Evolutionary conservation across 1,139 yeast genomes (phyloP).

Genomic region (Yamadazyma oceani): DNA sequence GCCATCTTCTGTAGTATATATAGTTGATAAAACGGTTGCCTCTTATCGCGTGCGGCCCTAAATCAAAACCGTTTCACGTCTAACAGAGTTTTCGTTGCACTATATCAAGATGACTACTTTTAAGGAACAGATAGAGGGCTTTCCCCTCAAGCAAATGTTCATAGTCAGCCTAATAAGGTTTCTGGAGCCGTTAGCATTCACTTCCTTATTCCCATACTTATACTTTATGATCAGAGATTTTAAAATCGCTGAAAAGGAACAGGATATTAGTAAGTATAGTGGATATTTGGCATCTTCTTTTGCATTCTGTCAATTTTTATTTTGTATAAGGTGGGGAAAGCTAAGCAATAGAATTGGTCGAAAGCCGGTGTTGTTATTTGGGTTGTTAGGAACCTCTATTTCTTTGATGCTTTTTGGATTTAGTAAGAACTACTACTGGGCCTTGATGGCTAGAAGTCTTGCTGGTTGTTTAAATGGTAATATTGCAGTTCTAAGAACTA

Average conservation of each 20-base stretch:
- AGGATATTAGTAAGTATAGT: constrained; percentile 54
- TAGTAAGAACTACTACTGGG: constrained; percentile 47
- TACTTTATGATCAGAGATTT: constrained; percentile 63
- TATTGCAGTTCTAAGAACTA: constrained; percentile 57
- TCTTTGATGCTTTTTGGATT: constrained; percentile 54
- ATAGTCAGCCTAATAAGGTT: constrained; percentile 48
- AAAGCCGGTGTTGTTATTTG: constrained; percentile 50
- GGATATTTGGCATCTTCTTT: constrained; percentile 58
- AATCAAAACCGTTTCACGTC: neutral
- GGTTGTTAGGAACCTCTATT: constrained; percentile 49
- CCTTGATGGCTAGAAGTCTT: constrained; percentile 49
- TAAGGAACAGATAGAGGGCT: constrained; percentile 29
- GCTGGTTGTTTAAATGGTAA: constrained; percentile 62
- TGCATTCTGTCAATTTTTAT: constrained; percentile 54
- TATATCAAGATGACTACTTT: constrained; percentile 1
- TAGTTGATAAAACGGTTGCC: no score
- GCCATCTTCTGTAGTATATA: no score
- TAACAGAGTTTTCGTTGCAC: no score
- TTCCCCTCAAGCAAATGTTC: constrained; percentile 51
- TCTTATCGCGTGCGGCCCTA: no score
- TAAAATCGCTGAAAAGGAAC: constrained; percentile 48
- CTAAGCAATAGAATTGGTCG: constrained; percentile 56
- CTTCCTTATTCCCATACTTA: constrained; percentile 61
- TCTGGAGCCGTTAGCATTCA: constrained; percentile 62
- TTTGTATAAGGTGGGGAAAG: constrained; percentile 59